Conservation (phyloP, 139 green algal genomes). For the Coelastrella sp. region DNA sequence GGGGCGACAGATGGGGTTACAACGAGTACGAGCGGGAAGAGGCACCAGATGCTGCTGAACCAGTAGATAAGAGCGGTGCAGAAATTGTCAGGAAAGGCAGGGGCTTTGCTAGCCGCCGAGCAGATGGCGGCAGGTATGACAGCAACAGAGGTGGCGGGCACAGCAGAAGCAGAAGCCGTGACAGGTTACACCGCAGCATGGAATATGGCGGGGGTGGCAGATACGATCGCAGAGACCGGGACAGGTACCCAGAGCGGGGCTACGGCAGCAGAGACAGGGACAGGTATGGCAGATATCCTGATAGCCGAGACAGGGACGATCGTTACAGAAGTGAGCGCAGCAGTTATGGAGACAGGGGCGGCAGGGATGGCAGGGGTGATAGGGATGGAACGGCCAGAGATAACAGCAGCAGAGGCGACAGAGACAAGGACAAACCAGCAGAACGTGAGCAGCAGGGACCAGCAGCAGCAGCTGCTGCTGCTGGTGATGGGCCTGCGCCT, state of each 20-base stretch:
- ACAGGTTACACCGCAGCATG: slow-evolving; percentile 27
- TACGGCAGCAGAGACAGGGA: neutral
- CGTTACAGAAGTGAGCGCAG: neutral
- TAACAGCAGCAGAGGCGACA: slow-evolving; percentile 8
- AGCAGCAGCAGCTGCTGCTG: neutral
- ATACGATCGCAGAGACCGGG: neutral
- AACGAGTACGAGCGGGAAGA: slow-evolving; percentile 19
- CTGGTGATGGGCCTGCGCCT: neutral
- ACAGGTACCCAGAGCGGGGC: slow-evolving; percentile 10
- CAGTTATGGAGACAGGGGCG: neutral
- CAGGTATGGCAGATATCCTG: neutral
- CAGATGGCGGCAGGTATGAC: neutral
- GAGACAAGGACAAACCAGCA: slow-evolving; percentile 2
- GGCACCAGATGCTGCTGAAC: neutral
- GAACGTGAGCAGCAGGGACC: neutral
- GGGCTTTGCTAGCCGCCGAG: neutral
- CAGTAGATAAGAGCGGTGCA: neutral
- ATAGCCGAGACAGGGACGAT: neutral
- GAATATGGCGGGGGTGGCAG: neutral
- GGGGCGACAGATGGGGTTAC: neutral
- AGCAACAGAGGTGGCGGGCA: neutral
- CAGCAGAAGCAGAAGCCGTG: slow-evolving; percentile 21
- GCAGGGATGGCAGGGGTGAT: neutral
- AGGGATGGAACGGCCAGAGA: neutral
- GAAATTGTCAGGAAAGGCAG: neutral